Percentiles rank a stretch among this genome's conserved stretches.
phyloP scores from a whole-genome alignment of 192 early-diverging fungal genomes.

The Podila minutissima region DNA sequence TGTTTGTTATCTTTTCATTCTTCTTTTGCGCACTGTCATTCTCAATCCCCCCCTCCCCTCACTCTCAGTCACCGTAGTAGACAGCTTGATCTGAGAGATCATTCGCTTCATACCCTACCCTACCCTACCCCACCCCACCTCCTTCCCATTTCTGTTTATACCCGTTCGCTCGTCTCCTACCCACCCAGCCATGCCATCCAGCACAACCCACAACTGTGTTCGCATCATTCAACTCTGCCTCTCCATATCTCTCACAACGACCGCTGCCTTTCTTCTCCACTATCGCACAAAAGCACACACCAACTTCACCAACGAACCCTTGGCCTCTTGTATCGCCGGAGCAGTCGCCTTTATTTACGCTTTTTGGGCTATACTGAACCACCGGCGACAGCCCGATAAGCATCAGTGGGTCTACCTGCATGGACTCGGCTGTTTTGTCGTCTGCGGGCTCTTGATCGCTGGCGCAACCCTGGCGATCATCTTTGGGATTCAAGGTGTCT shows the following conservation, averaged over 20 bases:
- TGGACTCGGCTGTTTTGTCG: slow-evolving; percentile 18
- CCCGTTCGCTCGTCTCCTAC: neutral
- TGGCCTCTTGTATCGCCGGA: slow-evolving; percentile 25
- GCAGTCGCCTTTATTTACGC: slow-evolving; percentile 39
- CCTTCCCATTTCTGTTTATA: neutral
- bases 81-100: neutral
- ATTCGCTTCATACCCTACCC: neutral
- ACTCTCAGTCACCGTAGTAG: neutral
- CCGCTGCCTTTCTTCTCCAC: slow-evolving; percentile 31
- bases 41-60: neutral
- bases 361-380: slow-evolving; percentile 30
- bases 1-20: slow-evolving; percentile 2
- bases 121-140: neutral
- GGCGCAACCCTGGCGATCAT: slow-evolving; percentile 13
- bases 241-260: slow-evolving; percentile 19
- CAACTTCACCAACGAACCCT: slow-evolving; percentile 40
- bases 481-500: neutral
- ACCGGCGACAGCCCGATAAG: slow-evolving; percentile 20
- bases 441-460: slow-evolving; percentile 18
- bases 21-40: neutral
- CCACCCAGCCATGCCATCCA: slow-evolving; percentile 6
- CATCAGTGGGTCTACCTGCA: slow-evolving; percentile 26
- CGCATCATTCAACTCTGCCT: slow-evolving; percentile 19
- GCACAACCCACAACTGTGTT: slow-evolving; percentile 15
- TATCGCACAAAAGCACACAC: slow-evolving; percentile 23